Conservation (phyloP, 2,329 filamentous ascomycete genomes). For the Cladobotryum protrusum region DNA sequence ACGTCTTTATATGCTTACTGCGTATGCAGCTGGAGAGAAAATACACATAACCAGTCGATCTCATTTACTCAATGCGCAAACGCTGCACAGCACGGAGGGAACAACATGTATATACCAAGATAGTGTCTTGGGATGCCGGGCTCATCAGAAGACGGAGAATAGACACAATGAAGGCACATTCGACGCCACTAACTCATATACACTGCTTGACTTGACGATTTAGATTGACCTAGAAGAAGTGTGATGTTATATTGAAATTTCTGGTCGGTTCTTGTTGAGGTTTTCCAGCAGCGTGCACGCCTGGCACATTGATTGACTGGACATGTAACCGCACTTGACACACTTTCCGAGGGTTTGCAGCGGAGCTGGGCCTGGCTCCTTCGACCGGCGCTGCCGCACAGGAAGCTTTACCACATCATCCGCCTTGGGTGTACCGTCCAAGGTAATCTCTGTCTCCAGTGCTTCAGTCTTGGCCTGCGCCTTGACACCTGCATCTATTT, state of each 20-base stretch:
- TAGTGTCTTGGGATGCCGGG: not conserved
- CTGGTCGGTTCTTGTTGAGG: slow-evolving; percentile 70
- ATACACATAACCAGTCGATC: slow-evolving; percentile 32
- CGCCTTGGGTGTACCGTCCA: slow-evolving; percentile 15
- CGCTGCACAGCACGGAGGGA: slow-evolving; percentile 6
- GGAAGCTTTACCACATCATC: slow-evolving; percentile 29
- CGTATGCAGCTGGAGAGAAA: slow-evolving; percentile 47
- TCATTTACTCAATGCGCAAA: slow-evolving; percentile 2
- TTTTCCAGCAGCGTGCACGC: slow-evolving; percentile 86
- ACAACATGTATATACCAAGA: slow-evolving; percentile 11
- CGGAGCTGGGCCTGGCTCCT: slow-evolving; percentile 28
- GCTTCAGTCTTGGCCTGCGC: slow-evolving; percentile 14
- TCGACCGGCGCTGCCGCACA: slow-evolving; percentile 24
- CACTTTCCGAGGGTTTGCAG: slow-evolving; percentile 77
- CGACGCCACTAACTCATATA: slow-evolving; percentile 2
- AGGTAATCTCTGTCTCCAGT: slow-evolving; percentile 29
- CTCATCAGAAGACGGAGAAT: slow-evolving; percentile 1
- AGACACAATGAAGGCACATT: slow-evolving; percentile 14
- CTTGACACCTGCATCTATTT: slow-evolving; percentile 57
- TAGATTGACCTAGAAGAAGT: slow-evolving; percentile 12
- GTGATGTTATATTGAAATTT: slow-evolving; percentile 45
- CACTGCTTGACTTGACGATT: not conserved
- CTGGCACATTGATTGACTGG: slow-evolving; percentile 89
- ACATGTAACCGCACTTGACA: slow-evolving; percentile 86
- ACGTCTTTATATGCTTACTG: slow-evolving; percentile 3